phyloP scores from a whole-genome alignment of 2,329 filamentous ascomycete species.

The Pseudogymnoascus sp. region DNA sequence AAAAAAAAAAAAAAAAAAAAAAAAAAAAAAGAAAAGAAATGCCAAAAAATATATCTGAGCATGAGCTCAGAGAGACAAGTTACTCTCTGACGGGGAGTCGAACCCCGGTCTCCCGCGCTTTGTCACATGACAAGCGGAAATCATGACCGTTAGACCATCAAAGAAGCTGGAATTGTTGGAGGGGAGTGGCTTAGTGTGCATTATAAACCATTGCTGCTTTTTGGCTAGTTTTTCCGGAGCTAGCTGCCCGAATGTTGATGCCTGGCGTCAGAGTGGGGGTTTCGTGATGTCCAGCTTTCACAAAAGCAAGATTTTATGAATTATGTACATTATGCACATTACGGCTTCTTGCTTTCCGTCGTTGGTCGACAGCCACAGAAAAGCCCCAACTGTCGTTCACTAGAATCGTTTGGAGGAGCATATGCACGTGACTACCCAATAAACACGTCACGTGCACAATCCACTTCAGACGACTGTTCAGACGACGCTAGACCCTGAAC shows the following conservation, averaged over 20 bases:
- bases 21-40: background rate
- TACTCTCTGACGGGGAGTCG: slow-evolving; percentile 10
- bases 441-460: background rate
- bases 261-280: too few relatives aligned
- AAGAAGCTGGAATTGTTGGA: slow-evolving; percentile 9
- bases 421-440: too few relatives aligned
- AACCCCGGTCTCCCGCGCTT: slow-evolving; percentile 15
- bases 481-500: background rate
- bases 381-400: too few relatives aligned
- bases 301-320: background rate
- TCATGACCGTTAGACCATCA: slow-evolving; percentile 26
- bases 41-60: slow-evolving; percentile 1
- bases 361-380: background rate
- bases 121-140: slow-evolving; percentile 30
- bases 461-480: background rate
- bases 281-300: background rate
- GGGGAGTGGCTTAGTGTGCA: background rate
- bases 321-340: background rate
- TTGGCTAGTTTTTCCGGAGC: background rate
- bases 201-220: background rate
- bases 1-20: background rate
- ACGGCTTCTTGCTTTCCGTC: background rate
- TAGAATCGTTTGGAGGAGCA: too few relatives aligned
- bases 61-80: slow-evolving; percentile 10
- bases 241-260: background rate